phyloP scores from a whole-genome alignment of 768 basidiomycete species.

The Dentipellis sp. region DNA sequence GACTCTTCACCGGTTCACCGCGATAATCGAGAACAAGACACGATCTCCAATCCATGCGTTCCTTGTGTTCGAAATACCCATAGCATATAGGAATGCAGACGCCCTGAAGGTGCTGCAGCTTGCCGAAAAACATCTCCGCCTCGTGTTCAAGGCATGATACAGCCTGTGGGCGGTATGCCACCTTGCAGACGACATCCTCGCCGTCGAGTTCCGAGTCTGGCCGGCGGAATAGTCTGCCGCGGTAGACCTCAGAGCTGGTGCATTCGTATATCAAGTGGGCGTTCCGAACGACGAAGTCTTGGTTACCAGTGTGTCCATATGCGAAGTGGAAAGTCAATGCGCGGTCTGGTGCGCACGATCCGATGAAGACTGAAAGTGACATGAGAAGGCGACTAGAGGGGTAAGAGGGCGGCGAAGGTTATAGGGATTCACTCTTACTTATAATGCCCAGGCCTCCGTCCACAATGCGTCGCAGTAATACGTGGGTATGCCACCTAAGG shows the following conservation, averaged over 20 bases:
- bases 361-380: not conserved
- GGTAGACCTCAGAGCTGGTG: not conserved
- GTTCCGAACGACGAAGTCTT: not conserved
- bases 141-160: not conserved
- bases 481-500: too few relatives aligned
- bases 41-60: not conserved
- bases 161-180: not conserved
- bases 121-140: not conserved
- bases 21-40: not conserved
- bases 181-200: not conserved
- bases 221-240: not conserved
- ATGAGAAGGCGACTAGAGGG: not conserved
- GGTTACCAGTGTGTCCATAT: not conserved
- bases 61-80: not conserved
- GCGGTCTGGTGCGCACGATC: not conserved
- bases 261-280: not conserved
- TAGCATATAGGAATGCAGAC: not conserved
- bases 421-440: too few relatives aligned
- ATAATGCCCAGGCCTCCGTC: too few relatives aligned
- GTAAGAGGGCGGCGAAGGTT: too few relatives aligned
- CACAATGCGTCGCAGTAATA: too few relatives aligned
- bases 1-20: not conserved
- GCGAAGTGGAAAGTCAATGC: not conserved
- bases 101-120: not conserved
- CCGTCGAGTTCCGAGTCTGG: not conserved